A percentile compares a stretch with the other conserved stretches of the same genome.
Evolutionary conservation across 2,329 filamentous ascomycete genomes (phyloP).

Genomic region (Colletotrichum phormii): DNA sequence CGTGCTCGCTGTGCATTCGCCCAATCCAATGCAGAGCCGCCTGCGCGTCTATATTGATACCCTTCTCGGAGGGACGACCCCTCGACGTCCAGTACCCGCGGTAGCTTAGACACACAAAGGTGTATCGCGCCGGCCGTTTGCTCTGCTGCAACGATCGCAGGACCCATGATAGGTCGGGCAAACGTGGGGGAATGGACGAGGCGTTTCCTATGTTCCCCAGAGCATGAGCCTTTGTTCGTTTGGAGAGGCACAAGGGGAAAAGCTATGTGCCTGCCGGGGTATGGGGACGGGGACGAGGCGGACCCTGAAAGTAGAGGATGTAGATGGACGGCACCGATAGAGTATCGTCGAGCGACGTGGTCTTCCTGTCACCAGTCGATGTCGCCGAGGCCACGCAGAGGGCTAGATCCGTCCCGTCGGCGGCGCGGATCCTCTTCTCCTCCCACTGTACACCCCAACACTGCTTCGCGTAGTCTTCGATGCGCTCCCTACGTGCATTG

Average conservation of each 20-base stretch:
- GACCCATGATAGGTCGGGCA: constrained; percentile 67
- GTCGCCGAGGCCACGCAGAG: constrained; percentile 64
- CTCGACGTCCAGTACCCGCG: constrained; percentile 84
- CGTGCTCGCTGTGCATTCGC: constrained; percentile 48
- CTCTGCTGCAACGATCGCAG: constrained; percentile 56
- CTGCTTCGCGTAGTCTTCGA: constrained; percentile 70
- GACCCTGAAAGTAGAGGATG: constrained; percentile 69
- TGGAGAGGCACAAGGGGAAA: constrained; percentile 17
- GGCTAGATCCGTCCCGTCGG: constrained; percentile 74
- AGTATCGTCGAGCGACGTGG: constrained; percentile 26
- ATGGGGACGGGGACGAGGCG: constrained; percentile 30
- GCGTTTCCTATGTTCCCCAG: constrained; percentile 62
- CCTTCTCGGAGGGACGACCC: constrained; percentile 76
- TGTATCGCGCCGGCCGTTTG: constrained; percentile 52
- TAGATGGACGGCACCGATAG: constrained; percentile 55
- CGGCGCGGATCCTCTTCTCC: constrained; percentile 69
- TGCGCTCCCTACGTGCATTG: constrained; percentile 74
- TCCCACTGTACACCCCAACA: constrained; percentile 75
- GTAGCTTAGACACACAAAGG: constrained; percentile 69
- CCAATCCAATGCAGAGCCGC: constrained; percentile 74
- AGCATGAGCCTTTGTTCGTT: constrained; percentile 23
- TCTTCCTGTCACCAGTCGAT: constrained; percentile 35
- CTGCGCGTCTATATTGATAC: constrained; percentile 75
- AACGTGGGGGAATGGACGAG: constrained; percentile 66
- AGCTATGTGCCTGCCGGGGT: neutral